Base-by-base conservation (phyloP, 495 filamentous ascomycete genomes). In the Penicillium coffeae region DNA sequence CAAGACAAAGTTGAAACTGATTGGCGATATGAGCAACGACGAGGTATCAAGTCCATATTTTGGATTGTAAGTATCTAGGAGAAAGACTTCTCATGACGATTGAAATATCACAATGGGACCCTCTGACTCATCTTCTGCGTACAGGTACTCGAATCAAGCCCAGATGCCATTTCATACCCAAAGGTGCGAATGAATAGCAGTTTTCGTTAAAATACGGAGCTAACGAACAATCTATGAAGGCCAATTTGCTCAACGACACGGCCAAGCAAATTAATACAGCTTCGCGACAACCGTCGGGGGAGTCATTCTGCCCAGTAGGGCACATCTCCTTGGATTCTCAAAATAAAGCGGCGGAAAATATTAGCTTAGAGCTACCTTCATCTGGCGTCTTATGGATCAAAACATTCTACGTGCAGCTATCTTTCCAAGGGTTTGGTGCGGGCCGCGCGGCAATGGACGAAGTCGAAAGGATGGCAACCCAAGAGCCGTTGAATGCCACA, bases 241-340 rank as follows among this genome's bases (percentile, higher is more conserved):
- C 10, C 18, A 21, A 47, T 34, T 50, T 47, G 18, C 47, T 64
- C 10, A 25, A 45, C 6, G 62, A 64, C 27, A 64, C 62, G 14
- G 62, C 62, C 8, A 27, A 16, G 27, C 42, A 53, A 3, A 48
- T 64, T 15, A 55, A 64, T 38, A 53, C 41, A 8, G 48, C 44
- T 6, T 18, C 48, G 27, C 50, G 62, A 7, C 6, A 53, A 20
- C 41, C 59, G 27, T 47, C 59, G 8, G 44, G 50, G 1, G 19
- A 21, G 42, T 19, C 33, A 2, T 62, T 64, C 20, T 19, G 48
- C n/a, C 62, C 62, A 2, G 48, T 68, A 21, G 64, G 64, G 4
- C 64, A 68, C 18, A 63, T 68, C 14, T 65, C 62, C 5, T 27
- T 68, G 1, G 64, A 68, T 33, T 45, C 56, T 1, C 35, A 48